Conservation (phyloP, 257 asterid species). For the Orobanche coerulescens region DNA sequence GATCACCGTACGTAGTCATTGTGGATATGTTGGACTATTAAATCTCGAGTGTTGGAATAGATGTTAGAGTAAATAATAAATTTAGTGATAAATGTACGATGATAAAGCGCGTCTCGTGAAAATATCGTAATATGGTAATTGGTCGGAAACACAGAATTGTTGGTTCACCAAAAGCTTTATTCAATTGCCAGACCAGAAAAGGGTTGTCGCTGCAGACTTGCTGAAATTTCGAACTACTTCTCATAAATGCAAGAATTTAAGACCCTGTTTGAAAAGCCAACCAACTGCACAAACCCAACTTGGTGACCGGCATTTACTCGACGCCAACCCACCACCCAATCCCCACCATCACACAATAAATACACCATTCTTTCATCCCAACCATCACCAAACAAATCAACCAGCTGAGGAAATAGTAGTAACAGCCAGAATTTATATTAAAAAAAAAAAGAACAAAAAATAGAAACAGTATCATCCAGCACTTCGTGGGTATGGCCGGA, state of each 20-base stretch:
- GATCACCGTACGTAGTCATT: no score
- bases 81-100: no score
- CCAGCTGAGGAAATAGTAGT: background rate
- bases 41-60: no score
- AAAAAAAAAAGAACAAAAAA: background rate
- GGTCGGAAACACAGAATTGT: no score
- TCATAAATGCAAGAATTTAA: slow-evolving; percentile 53
- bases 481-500: slow-evolving; percentile 32
- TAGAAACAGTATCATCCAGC: background rate
- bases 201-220: slow-evolving; percentile 5
- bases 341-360: slow-evolving; percentile 25
- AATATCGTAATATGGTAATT: no score
- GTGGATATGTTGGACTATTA: no score
- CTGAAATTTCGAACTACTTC: slow-evolving; percentile 32
- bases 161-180: background rate
- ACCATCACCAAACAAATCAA: background rate
- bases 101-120: no score
- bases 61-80: no score
- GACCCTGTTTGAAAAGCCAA: slow-evolving; percentile 27
- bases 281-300: slow-evolving; percentile 40
- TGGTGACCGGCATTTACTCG: slow-evolving; percentile 40
- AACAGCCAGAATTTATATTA: background rate
- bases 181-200: slow-evolving; percentile 24
- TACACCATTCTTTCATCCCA: slow-evolving; percentile 20
- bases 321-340: slow-evolving; percentile 15